phyloP scores from a whole-genome alignment of 2,329 filamentous ascomycete species.

The Xylariomycetidae sp. region DNA sequence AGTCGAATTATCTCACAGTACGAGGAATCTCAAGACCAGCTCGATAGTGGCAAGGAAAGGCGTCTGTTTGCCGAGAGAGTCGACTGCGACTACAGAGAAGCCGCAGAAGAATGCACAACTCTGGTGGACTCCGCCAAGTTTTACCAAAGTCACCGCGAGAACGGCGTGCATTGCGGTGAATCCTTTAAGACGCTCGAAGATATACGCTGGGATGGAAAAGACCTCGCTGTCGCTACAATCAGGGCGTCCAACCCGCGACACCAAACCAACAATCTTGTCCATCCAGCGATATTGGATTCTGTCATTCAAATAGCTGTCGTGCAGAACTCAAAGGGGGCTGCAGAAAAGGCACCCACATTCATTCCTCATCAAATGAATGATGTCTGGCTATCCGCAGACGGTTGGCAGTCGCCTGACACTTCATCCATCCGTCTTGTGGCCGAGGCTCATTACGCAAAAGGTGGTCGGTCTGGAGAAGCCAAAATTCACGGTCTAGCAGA shows the following conservation, averaged over 20 bases:
- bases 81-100: no score
- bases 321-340: neutral
- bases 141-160: neutral
- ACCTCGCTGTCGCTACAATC: neutral
- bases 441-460: neutral
- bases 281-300: neutral
- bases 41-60: neutral
- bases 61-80: no score
- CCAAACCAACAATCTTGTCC: neutral
- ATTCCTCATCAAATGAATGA: neutral
- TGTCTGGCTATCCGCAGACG: neutral
- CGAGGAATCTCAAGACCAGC: neutral
- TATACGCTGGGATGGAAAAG: neutral
- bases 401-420: neutral
- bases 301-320: neutral
- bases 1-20: neutral
- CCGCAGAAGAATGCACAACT: no score
- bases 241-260: no score
- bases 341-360: neutral
- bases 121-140: neutral
- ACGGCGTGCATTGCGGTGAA: neutral
- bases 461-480: no score
- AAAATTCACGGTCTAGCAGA: neutral
- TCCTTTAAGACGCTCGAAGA: neutral
- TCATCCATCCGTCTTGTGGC: neutral